Base-by-base conservation (phyloP, 352 stramenopile species). In the Pythium phragmitis region DNA sequence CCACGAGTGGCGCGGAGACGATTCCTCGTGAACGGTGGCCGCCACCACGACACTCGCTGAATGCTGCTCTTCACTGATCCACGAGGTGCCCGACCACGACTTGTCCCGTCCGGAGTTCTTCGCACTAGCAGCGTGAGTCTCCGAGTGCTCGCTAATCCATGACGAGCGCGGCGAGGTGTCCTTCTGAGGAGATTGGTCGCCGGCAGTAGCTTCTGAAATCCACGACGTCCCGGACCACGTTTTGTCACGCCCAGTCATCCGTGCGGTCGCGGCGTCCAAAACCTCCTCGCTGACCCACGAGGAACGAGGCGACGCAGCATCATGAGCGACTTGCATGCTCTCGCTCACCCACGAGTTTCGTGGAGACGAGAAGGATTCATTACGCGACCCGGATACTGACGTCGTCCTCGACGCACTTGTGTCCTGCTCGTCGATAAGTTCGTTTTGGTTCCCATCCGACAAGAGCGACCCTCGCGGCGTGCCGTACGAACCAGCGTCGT, bases 311-410 rank as follows among this genome's bases (percentile, higher is more conserved):
- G 41, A 42, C 8, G 28, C 16, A 26, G 14, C 49, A 5, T 51
- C 30, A 9, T 30, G 7, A 42, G 14, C 37, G 17, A 13, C n/a
- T 7, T 17, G 9, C 16, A 17, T 37, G 23, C 21, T 21, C 26
- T 71, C 65, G 41, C 57, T 66, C 9, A 71, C 51, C 65, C 65
- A 67, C 26, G 57, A 67, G 3, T 43, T 65, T 19, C 56, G 39
- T 52, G 63, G 43, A 39, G 34, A 39, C 7, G 54, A 59, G 4
- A 30, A 30, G 4, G 45, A 54, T 4, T 39, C 4, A 4, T 63
- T 34, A 5, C 36, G 46, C 2, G 7, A 13, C 7, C 11, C n/a
- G 14, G 39, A 46, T 46, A 19, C 39, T 19, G 11, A 8, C 13
- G 39, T 19, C 13, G 13, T 16, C 9, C 45, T 36, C 9, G 51